Base-by-base conservation (phyloP, 345 rosid genomes). In the Corchorus capsularis region DNA sequence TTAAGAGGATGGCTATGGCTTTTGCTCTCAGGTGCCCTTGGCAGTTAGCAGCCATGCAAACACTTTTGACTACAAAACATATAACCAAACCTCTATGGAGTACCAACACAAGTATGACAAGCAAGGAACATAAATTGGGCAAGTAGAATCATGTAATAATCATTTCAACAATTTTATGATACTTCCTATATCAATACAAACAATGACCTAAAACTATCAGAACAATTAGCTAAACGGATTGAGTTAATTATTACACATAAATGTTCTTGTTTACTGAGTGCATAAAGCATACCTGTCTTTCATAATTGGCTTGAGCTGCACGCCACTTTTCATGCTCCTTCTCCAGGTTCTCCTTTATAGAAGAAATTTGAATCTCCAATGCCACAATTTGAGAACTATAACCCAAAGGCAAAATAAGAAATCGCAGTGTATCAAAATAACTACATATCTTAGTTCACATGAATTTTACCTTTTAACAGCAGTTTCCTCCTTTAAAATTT, bases 231-330 rank as follows among this genome's bases (percentile, higher is more conserved):
- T 5, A 2, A 43, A 4, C 39, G 64, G 37, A 63, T 46, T 17
- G 22, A 43, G 16, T 74, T 32, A 54, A 71, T 53, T 32, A 69
- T 39, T 69, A 32, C 15, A 72, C 17, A 20, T 72, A 45, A 35
- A 43, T 14, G 3, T 5, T 46, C 67, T 39, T 39, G 65, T 9
- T 59, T 39, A 39, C 6, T 39, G n/a, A 11, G 39, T 8, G 14
- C 61, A 65, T 27, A 47, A 19, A 49, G 19, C 41, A 71, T 71
- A 96, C 99, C 98, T 96, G 99, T 87, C 97, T 86, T 88, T 96
- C 99, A 73, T 96, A 96, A 79, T 96, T 96, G 63, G 89, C 83
- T 81, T 93, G 96, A 74, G 97, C 91, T 79, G 85, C 68, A 62
- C 89, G 91, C 93, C 98, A 88, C 74, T 89, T 83, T 76, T 87